phyloP scores from a whole-genome alignment of 2,329 filamentous ascomycete genomes.

The Aspergillus sp. region DNA sequence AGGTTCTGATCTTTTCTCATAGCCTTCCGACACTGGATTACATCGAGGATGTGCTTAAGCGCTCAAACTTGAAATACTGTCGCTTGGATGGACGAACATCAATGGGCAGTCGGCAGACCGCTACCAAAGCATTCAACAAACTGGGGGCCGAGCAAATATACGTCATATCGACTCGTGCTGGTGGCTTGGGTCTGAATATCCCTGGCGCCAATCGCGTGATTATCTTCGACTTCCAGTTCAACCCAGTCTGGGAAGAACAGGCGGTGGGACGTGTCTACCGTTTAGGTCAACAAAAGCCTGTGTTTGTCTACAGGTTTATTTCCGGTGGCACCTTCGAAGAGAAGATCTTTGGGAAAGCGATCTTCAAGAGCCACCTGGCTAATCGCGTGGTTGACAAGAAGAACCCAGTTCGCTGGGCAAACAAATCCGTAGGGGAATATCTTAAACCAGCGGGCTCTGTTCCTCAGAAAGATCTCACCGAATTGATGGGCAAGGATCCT shows the following conservation, averaged over 20 bases:
- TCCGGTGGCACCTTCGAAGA: constrained; percentile 74
- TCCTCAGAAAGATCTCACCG: constrained; percentile 45
- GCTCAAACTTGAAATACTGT: constrained; percentile 41
- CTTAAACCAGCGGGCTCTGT: constrained; percentile 54
- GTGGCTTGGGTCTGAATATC: constrained; percentile 78
- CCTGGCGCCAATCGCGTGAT: constrained; percentile 77
- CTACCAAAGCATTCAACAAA: constrained; percentile 64
- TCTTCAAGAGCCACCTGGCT: constrained; percentile 79
- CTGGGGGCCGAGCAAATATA: constrained; percentile 51
- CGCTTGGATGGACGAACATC: constrained; percentile 63
- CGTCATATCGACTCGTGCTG: constrained; percentile 76
- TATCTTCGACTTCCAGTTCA: constrained; percentile 77
- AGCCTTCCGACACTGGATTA: constrained; percentile 64
- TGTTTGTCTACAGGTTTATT: constrained; percentile 78
- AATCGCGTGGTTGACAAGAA: constrained; percentile 77
- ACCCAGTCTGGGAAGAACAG: constrained; percentile 75
- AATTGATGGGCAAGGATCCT: constrained; percentile 54
- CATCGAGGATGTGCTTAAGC: constrained; percentile 52
- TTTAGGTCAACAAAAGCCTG: constrained; percentile 70
- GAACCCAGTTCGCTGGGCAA: constrained; percentile 62
- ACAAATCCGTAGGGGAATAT: constrained; percentile 48
- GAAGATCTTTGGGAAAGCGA: constrained; percentile 61
- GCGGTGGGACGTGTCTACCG: constrained; percentile 82
- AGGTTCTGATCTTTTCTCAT: constrained; percentile 74
- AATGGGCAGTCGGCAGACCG: constrained; percentile 52